Evolutionary conservation across 805 yeast genomes (phyloP).

Genomic region (Priceomyces fermenticarens): DNA sequence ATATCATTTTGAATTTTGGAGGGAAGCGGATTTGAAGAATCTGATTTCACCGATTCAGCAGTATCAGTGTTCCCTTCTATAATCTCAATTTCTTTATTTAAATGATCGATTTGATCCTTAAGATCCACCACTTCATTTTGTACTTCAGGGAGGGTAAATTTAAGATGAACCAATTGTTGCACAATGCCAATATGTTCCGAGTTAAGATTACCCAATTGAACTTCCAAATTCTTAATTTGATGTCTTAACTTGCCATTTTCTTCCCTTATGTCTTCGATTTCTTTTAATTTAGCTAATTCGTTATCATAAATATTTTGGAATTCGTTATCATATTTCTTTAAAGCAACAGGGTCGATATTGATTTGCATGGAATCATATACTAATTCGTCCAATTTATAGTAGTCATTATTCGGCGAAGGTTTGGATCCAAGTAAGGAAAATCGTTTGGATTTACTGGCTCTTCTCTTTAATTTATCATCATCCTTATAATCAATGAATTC

Average conservation of each 20-base stretch:
- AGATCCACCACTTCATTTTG: slow-evolving; percentile 71
- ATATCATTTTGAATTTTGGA: slow-evolving; percentile 34
- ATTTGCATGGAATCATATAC: slow-evolving; percentile 77
- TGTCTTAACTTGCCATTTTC: slow-evolving; percentile 71
- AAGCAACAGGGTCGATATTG: slow-evolving; percentile 66
- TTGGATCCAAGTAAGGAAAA: slow-evolving; percentile 22
- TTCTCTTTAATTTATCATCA: slow-evolving; percentile 5
- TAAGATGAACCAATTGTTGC: slow-evolving; percentile 79
- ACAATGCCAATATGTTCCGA: slow-evolving; percentile 84
- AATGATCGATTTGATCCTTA: slow-evolving; percentile 35
- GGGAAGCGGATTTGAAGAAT: slow-evolving; percentile 21
- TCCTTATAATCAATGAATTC: slow-evolving; percentile 22
- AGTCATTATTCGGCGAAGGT: slow-evolving; percentile 8
- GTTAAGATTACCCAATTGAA: slow-evolving; percentile 64
- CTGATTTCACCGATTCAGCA: slow-evolving; percentile 5
- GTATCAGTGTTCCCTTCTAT: slow-evolving; percentile 28
- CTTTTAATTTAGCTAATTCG: slow-evolving; percentile 64
- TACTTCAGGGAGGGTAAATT: slow-evolving; percentile 71
- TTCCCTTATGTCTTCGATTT: slow-evolving; percentile 55
- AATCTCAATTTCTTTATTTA: slow-evolving; percentile 32
- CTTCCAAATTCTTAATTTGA: slow-evolving; percentile 71
- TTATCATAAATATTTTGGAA: slow-evolving; percentile 66
- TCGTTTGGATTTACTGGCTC: slow-evolving; percentile 14
- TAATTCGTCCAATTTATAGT: slow-evolving; percentile 67
- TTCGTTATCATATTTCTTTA: slow-evolving; percentile 70